Conservation (phyloP, 192 early-diverging fungal genomes). For the Backusella morwellensis region DNA sequence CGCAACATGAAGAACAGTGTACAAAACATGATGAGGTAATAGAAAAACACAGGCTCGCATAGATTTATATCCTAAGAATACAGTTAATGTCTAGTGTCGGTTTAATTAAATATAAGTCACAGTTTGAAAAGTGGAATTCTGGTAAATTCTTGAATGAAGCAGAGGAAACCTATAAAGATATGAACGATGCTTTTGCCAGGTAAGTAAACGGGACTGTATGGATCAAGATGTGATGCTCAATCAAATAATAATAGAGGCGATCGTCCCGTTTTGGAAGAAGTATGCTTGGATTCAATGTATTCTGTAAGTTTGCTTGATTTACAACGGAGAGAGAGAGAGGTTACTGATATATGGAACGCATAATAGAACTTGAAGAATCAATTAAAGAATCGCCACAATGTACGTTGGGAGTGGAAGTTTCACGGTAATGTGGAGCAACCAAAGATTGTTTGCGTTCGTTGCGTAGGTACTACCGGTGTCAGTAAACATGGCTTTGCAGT, state of each 20-base stretch:
- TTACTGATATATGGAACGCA: not conserved
- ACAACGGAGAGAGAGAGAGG: not conserved
- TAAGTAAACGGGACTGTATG: not conserved
- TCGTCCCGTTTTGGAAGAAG: constrained; percentile 47
- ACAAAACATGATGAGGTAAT: constrained; percentile 38
- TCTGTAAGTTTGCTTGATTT: constrained; percentile 24
- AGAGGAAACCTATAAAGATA: constrained; percentile 58
- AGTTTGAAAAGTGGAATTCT: constrained; percentile 58
- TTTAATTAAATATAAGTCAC: constrained; percentile 48
- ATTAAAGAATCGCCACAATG: constrained; percentile 51
- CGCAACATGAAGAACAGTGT: constrained; percentile 48
- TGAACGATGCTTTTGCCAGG: constrained; percentile 69
- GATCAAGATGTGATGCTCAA: not conserved
- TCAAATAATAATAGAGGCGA: constrained; percentile 43
- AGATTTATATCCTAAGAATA: not conserved
- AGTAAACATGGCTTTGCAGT: constrained; percentile 40
- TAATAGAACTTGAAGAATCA: constrained; percentile 59
- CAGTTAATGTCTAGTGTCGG: constrained; percentile 35
- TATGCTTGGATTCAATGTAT: constrained; percentile 60
- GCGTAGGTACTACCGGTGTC: constrained; percentile 41
- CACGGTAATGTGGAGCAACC: constrained; percentile 53
- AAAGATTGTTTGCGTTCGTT: constrained; percentile 58
- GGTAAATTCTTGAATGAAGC: constrained; percentile 54
- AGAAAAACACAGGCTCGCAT: too few species aligned
- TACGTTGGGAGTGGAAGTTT: constrained; percentile 58